Percentiles rank a stretch among this genome's conserved stretches.
Evolutionary conservation across 441 rosid genomes (phyloP).

Genomic region (Viola pubescens): DNA sequence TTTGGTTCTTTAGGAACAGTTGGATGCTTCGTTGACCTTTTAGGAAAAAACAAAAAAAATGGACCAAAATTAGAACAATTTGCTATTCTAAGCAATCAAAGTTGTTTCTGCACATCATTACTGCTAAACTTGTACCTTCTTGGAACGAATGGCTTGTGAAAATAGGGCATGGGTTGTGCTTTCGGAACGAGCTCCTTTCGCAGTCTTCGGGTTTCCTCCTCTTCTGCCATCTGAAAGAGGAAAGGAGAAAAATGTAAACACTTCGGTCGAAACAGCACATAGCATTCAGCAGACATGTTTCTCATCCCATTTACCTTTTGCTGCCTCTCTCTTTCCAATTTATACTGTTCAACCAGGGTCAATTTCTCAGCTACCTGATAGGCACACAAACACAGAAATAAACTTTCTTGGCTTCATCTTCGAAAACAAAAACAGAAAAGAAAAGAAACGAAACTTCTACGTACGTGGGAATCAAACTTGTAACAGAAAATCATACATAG

Average conservation of each 20-base stretch:
- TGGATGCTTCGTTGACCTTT: slow-evolving; percentile 72
- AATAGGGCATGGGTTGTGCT: slow-evolving; percentile 99
- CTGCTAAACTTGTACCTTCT: slow-evolving; percentile 40
- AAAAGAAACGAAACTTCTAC: too few species aligned
- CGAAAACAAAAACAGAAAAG: too few species aligned
- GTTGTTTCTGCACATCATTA: not conserved
- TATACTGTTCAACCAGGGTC: slow-evolving; percentile 68
- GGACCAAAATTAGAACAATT: not conserved
- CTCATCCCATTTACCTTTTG: slow-evolving; percentile 43
- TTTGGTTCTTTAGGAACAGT: slow-evolving; percentile 80
- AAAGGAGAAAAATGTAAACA: not conserved
- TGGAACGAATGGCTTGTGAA: slow-evolving; percentile 90
- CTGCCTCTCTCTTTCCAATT: slow-evolving; percentile 83
- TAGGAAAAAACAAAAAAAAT: not conserved
- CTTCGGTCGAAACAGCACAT: not conserved
- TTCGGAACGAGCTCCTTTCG: slow-evolving; percentile 87
- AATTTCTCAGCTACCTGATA: slow-evolving; percentile 72
- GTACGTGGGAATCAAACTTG: too few species aligned
- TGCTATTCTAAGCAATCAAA: not conserved
- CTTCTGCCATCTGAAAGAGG: slow-evolving; percentile 60
- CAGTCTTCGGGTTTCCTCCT: slow-evolving; percentile 71
- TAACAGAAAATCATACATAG: too few species aligned
- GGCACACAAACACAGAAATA: not conserved
- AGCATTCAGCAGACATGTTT: not conserved
- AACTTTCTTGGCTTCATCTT: not conserved